Percentiles rank a stretch among this genome's conserved stretches.
Evolutionary conservation across 2,329 filamentous ascomycete genomes (phyloP).

Genomic region (Polytolypa hystricis): DNA sequence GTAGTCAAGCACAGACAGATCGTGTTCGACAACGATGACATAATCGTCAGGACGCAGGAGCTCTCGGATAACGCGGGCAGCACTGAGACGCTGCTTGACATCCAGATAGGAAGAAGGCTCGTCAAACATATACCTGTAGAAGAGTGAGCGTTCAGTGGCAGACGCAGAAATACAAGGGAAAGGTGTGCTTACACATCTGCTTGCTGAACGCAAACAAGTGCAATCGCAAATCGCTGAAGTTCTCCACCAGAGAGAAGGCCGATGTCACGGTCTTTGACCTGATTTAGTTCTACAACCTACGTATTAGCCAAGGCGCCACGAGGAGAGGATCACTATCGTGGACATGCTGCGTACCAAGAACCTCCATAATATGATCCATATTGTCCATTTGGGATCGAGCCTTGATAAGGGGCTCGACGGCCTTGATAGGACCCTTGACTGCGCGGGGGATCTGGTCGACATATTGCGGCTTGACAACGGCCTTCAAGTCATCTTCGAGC

Average conservation of each 20-base stretch:
- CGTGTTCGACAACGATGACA: constrained; percentile 98
- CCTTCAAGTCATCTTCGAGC: constrained; percentile 91
- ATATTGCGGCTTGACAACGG: constrained; percentile 97
- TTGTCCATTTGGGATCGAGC: constrained; percentile 67
- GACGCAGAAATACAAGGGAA: constrained; percentile 1
- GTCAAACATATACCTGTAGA: constrained; percentile 87
- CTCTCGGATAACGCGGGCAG: constrained; percentile 83
- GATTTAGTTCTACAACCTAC: constrained; percentile 59
- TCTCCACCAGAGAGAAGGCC: constrained; percentile 89
- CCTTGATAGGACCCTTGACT: constrained; percentile 69
- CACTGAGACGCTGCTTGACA: constrained; percentile 95
- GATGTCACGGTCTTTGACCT: constrained; percentile 88
- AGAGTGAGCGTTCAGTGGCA: constrained; percentile 4
- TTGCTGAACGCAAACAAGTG: constrained; percentile 86
- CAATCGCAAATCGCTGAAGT: constrained; percentile 94
- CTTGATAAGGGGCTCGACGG: constrained; percentile 67
- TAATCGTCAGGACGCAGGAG: constrained; percentile 84
- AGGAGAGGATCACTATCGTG: neutral
- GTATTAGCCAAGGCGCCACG: neutral
- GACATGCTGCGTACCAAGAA: constrained; percentile 44
- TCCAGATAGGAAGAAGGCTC: constrained; percentile 98
- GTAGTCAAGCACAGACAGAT: constrained; percentile 95
- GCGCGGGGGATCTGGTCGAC: constrained; percentile 96
- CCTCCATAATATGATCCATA: constrained; percentile 67
- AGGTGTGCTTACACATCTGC: constrained; percentile 61